Conservation (phyloP, 2,329 filamentous ascomycete species). For the Karstenula rhodostoma region DNA sequence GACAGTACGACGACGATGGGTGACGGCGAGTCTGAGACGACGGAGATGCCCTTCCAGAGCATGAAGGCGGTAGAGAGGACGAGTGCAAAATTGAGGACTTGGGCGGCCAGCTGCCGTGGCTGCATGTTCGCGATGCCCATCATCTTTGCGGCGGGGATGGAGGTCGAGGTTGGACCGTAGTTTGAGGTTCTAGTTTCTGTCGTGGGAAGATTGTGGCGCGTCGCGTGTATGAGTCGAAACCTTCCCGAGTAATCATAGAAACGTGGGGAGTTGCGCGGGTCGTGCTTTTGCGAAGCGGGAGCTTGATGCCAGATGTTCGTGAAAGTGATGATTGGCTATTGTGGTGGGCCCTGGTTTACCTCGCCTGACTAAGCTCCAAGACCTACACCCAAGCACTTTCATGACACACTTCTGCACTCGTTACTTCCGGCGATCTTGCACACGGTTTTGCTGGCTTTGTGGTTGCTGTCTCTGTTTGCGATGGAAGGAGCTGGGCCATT, state of each 20-base stretch:
- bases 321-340: conserved; percentile 15
- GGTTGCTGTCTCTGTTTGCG: background rate
- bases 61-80: conserved; percentile 93
- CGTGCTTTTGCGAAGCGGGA: conserved; percentile 4
- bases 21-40: conserved; percentile 70
- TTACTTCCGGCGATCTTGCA: background rate
- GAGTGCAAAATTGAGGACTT: conserved; percentile 89
- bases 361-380: conserved; percentile 12
- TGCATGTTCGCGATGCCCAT: conserved; percentile 67
- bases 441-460: background rate
- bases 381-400: background rate
- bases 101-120: conserved; percentile 80
- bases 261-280: conserved; percentile 5
- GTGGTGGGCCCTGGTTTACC: background rate
- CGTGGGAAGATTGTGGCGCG: background rate
- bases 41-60: conserved; percentile 87
- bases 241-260: background rate
- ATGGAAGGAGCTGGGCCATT: background rate
- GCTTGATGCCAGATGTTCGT: conserved; percentile 21
- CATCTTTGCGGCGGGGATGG: conserved; percentile 35
- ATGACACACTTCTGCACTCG: background rate
- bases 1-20: conserved; percentile 86
- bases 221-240: background rate
- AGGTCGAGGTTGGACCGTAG: background rate
- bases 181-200: background rate